Evolutionary conservation across 2,329 filamentous ascomycete species (phyloP), one percentile per base, ranked within the genome.

Genomic region (Sporothrix curviconia): DNA sequence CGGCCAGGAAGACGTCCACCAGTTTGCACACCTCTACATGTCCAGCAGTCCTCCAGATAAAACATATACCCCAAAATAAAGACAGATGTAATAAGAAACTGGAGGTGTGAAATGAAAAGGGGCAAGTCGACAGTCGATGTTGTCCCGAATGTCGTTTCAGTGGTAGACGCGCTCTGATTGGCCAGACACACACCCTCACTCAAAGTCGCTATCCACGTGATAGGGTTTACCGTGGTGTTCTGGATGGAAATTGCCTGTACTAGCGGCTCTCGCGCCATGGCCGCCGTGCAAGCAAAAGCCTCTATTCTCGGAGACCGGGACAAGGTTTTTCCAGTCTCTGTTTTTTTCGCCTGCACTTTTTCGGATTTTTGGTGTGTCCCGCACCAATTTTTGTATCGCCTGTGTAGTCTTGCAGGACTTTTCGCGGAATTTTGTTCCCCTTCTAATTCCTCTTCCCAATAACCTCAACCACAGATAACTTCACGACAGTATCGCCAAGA

Each of bases 401-500:
- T 22, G 43, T 19, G 22, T 54, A n/a, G n/a, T n/a, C n/a, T 19
- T 40, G 32, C 11, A 32, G 28, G 44, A 53, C 49, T 58, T 56
- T 58, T 58, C 40, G 36, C 42, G 40, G n/a, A 37, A 52, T 62
- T 59, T 59, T 56, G 22, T 34, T 58, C 39, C 39, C 39, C 36
- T 59, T 43, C 44, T 57, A 40, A 39, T 50, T 47, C 54, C 34
- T 39, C 34, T 51, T 42, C 54, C 36, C 44, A 56, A 37, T 22
- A 42, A 59, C 56, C 53, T 49, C 58, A 59, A 56, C 47, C 49
- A 52, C 42, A 32, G 44, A 47, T 42, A 25, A 56, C 43, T 62
- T 60, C 62, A 62, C 58, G 61, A 56, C 56, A 51, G 50, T 60
- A 59, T 62, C 62, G 62, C 55, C 58, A 65, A 64, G 64, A 65